Evolutionary conservation across 306 rosid species (phyloP).

Genomic region (Prunus armeniaca): DNA sequence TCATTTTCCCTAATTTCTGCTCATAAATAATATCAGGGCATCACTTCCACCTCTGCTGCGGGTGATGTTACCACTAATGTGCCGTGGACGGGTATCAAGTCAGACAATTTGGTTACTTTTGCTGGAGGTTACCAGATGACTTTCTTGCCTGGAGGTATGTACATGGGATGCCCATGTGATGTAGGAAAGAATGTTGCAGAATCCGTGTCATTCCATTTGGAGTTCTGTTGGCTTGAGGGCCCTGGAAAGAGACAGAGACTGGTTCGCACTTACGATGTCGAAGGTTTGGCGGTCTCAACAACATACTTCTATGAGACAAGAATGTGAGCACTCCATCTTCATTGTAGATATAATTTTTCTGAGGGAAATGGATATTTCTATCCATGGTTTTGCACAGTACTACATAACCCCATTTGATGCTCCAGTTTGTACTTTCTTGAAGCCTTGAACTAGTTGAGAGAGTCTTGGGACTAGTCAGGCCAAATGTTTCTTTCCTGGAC

Average conservation of each 20-base stretch:
- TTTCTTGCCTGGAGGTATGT: conserved; percentile 91
- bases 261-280: conserved; percentile 78
- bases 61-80: conserved; percentile 63
- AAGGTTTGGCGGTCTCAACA: conserved; percentile 95
- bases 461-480: neutral
- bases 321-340: conserved; percentile 31
- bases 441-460: neutral
- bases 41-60: conserved; percentile 52
- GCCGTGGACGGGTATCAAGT: conserved; percentile 75
- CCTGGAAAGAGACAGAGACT: conserved; percentile 78
- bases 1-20: neutral
- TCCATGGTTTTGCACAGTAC: neutral
- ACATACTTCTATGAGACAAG: conserved; percentile 73
- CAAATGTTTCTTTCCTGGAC: too few relatives aligned
- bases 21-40: conserved; percentile 45
- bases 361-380: neutral
- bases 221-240: conserved; percentile 89
- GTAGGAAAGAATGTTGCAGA: conserved; percentile 73
- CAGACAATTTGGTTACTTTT: conserved; percentile 55
- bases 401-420: neutral
- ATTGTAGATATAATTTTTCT: neutral
- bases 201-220: conserved; percentile 77
- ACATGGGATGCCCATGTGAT: conserved; percentile 86
- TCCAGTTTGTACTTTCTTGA: neutral
- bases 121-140: conserved; percentile 79